Base-by-base conservation (phyloP, 371 early-diverging fungal species). In the Blyttiomyces sp. region DNA sequence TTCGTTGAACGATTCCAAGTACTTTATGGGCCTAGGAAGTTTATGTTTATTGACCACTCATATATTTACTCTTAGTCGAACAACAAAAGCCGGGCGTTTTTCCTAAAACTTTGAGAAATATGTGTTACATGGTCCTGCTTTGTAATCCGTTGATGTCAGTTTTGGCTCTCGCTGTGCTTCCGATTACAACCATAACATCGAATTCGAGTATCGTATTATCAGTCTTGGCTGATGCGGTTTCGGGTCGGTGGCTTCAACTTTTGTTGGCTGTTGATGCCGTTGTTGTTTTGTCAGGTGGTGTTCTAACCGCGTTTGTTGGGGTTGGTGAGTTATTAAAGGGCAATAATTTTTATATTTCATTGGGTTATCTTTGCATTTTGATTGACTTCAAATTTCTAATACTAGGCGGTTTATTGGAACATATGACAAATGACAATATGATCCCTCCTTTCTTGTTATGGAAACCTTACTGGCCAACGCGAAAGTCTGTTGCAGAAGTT, bases 221-320 rank as follows among this genome's bases (percentile, higher is more conserved):
- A n/a, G 44, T 82, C 35, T 75, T 76, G 7, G 68, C 71, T 32
- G 80, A 75, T 31, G 72, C 69, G 2, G 67, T 68, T 28, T 71
- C 68, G n/a, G 66, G 61, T 9, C 56, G 54, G 6, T 76, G 77
- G 77, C 66, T 85, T 23, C 61, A 75, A 13, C 49, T 75, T 4
- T 65, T 76, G 62, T 69, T 82, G 31, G 74, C 74, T 53, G 57
- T 81, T 7, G 83, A 85, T 68, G 83, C 85, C 19, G 77, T 77
- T 17, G 74, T 83, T 63, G 83, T 83, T 7, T 71, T 85, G 3
- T 77, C 80, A 63, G 85, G 82, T 1, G 85, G 85, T 36, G 82
- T 82, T 0, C 52, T 85, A 28, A 79, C 81, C 6, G 83, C 81
- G 0, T 65, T 83, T n/a, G 77, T 83, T 57, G 83, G 82, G 0